Evolutionary conservation across 1,284 basidiomycete species (phyloP), one percentile per base, ranked within the genome.

Genomic region (Ceratobasidium sp.): DNA sequence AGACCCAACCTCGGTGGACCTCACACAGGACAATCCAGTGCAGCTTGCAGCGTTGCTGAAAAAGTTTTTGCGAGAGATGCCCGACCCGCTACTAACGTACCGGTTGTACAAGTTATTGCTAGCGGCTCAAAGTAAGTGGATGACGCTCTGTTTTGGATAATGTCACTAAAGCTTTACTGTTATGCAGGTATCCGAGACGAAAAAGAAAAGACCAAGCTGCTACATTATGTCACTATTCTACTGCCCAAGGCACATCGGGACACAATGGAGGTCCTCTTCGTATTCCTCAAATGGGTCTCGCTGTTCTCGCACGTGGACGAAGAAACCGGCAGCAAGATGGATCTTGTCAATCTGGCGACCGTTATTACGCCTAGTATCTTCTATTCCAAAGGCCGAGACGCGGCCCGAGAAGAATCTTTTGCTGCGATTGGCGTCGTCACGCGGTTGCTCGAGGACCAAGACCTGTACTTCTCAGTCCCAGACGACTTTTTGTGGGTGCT

Each of bases 271-370:
- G 95, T 98, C 61, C 85, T 99, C 56, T 98, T 98, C 80, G 96
- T 98, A 22, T 99, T 99, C 85, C 86, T 99, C 78, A 97, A 98
- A 82, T 99, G 98, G 98, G 97, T 99, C 1, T 97, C 97, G 5
- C 97, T 95, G 4, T 99, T 99, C 82, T 96, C 97, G 58, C 96
- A 99, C 83, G 90, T 98, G 83, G 97, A 99, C 81, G 96, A 97
- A 80, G 95, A 97, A 82, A 98, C 97, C 0, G 97, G 97, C 48
- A 96, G 94, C 84, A 97, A 97, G 84, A 99, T 99, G 97, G 97
- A 99, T 82, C 85, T 98, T 64, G 88, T 88, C 43, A 99, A 99
- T 81, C 86, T 99, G 77, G 96, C 97, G n/a, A 98, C 95, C 14
- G 98, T 99, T 81, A 96, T 99, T 78, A 93, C 93, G 79, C 98